Base-by-base conservation (phyloP, 257 asterid species). In the Marsdenia floribunda region DNA sequence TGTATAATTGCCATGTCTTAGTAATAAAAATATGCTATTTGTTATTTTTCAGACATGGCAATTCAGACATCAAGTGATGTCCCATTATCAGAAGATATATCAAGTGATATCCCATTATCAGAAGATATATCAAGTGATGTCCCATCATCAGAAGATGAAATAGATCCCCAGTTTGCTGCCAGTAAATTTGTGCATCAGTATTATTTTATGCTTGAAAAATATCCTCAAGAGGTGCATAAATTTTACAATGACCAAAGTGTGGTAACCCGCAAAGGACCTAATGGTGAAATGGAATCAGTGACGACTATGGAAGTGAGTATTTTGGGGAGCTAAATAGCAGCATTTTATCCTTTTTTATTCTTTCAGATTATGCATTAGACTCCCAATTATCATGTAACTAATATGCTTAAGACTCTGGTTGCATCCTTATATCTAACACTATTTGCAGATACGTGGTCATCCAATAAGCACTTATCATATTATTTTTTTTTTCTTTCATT, bases 231-330 rank as follows among this genome's bases (percentile, higher is more conserved):
- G 7, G 65, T 77, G 76, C 80, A 87, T 50, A 88, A 29, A 70
- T 89, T 91, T 55, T 91, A 89, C 71, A 68, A 71, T 24, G 92
- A 89, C 29, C 4, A 70, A 5, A 91, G 97, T 79, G 15, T 71
- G 4, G 73, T 82, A 6, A 72, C 82, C 69, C 86, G 92, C 89
- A 85, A 80, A 2, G 83, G 70, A 38, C 37, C 52, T 18, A 82
- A 87, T 69, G 88, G 86, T 29, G 76, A 26, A 22, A 67, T 78
- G 76, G 67, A 68, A 63, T 73, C 72, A 0, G 86, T 71, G n/a
- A 83, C 87, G 63, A 87, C 89, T 26, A 49, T 78, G 63, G 33
- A n/a, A 0, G 97, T 88, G 83, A 67, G 85, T 68, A 47, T 70
- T 10, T 16, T 54, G 44, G 35, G 12, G 14, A 58, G 69, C 33